These are phyloP conservation scores for Phaffomyces opuntiae DNA, from an alignment of 805 yeast species.

Conservation along the genomic window DNA sequence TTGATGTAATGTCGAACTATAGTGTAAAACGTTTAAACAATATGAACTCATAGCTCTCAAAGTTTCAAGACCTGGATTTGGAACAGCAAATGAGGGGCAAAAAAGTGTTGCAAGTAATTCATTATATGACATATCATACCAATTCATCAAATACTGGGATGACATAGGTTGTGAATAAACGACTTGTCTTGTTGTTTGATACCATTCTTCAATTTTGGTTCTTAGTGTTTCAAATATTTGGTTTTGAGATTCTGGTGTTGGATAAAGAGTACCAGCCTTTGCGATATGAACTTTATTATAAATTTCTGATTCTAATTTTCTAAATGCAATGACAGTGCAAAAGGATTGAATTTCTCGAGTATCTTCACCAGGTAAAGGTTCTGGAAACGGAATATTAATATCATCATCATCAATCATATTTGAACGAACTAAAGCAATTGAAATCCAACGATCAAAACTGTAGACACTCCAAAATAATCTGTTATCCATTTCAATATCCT, in stretches of 20 bases:
- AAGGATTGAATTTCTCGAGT: conserved; percentile 33
- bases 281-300: conserved; percentile 40
- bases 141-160: conserved; percentile 15
- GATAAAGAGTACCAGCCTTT: conserved; percentile 25
- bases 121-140: conserved; percentile 37
- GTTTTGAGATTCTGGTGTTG: conserved; percentile 5
- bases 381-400: conserved; percentile 38
- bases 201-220: conserved; percentile 30
- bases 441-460: conserved; percentile 34
- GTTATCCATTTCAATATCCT: conserved; percentile 22
- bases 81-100: conserved; percentile 40
- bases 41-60: conserved; percentile 34
- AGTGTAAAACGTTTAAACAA: conserved; percentile 36
- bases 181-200: conserved; percentile 5
- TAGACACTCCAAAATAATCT: conserved; percentile 43
- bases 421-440: conserved; percentile 43
- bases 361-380: conserved; percentile 33
- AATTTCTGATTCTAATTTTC: conserved; percentile 41
- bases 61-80: conserved; percentile 34
- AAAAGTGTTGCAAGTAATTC: conserved; percentile 38
- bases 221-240: conserved; percentile 8
- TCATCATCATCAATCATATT: conserved; percentile 43
- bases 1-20: conserved; percentile 36
- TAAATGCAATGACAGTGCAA: conserved; percentile 34
- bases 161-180: background rate